Evolutionary conservation across 2,329 filamentous ascomycete genomes (phyloP), one percentile per base, ranked within the genome.

Genomic region (Colletotrichum orbiculare): DNA sequence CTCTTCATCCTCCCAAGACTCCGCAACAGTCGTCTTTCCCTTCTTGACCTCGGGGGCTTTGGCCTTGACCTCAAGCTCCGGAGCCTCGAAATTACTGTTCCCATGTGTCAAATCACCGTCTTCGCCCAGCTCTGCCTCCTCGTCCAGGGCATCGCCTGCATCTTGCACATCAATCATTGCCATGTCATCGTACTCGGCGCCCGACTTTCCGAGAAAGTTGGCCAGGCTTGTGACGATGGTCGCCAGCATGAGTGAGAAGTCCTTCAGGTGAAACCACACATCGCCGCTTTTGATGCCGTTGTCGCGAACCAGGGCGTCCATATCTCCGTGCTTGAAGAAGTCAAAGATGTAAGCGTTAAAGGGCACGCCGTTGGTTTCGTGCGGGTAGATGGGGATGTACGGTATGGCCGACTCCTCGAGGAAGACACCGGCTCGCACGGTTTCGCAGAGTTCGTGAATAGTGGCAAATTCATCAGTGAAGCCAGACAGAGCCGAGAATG

Each of bases 321-420:
- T 74, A 71, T 90, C 86, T 4, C 91, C 91, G 70, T 94, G 89
- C 75, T 88, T 91, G 82, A 87, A 94, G 76, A 94, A 95, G 74
- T 94, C 90, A 65, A 90, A 87, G 1, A 94, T 77, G 71, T 91
- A 91, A 0, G 88, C 87, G 68, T 92, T 92, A 65, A 88, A 81
- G 0, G 84, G 85, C 11, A 75, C 73, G 8, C 65, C 75, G 67
- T 61, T 54, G 3, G 82, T 80, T 57, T 90, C 85, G 34, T 87
- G 78, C 0, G 87, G 85, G 69, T 85, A 85, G 10, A 92, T 77
- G 6, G 83, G 82, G 5, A 94, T 82, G 72, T 91, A 86, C 0
- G 92, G 92, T 33, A 95, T 87, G 1, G 90, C 88, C 0, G 89
- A 84, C 71, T 92, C 85, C 70, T 95, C 92, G 0, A 95, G 83